Evolutionary conservation across 2,329 filamentous ascomycete genomes (phyloP), one percentile per base, ranked within the genome.

Genomic region (Pestalotiopsis sp.): DNA sequence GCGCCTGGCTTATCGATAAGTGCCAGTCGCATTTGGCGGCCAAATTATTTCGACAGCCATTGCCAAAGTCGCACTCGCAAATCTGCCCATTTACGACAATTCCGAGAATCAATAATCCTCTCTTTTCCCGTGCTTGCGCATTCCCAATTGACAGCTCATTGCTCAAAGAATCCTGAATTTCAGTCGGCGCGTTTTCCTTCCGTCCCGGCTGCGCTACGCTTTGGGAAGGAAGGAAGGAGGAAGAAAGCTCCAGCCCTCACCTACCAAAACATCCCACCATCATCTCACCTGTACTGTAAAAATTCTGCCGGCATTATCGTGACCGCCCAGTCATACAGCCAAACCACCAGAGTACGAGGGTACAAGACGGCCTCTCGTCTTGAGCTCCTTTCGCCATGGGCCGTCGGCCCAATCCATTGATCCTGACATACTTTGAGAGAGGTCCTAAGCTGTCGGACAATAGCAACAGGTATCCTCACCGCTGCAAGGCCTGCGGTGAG

Each of bases 401-500:
- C 78, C 89, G 93, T 78, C 91, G 92, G 82, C 93, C 93, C 72
- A 95, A 96, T 81, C 90, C 90, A 75, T 86, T 97, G 74, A 95
- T 97, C 79, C 87, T 93, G 80, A 90, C 95, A 81, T 96, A 94
- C 84, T 98, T 97, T 80, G 90, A 93, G 79, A 90, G 94, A 74
- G 95, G 95, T 11, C 88, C 90, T 52, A 97, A 97, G 82, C 87
- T 97, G 75, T 90, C 92, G 77, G 94, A 97, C 82, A 92, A 93
- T 72, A 96, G 93, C 83, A 97, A 97, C 80, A 90, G 95, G 69
- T 98, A 98, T 78, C 91, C 93, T 75, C 93, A 97, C 78, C 96
- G 93, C 13, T 97, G 94, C 88, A 95, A 93, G 80, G 87, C 90
- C 73, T 97, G 94, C 79, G 93, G 93, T 73, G 92, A 96, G 81